Evolutionary conservation across 2,329 filamentous ascomycete genomes (phyloP), one percentile per base, ranked within the genome.

Genomic region (Colletotrichum scovillei): DNA sequence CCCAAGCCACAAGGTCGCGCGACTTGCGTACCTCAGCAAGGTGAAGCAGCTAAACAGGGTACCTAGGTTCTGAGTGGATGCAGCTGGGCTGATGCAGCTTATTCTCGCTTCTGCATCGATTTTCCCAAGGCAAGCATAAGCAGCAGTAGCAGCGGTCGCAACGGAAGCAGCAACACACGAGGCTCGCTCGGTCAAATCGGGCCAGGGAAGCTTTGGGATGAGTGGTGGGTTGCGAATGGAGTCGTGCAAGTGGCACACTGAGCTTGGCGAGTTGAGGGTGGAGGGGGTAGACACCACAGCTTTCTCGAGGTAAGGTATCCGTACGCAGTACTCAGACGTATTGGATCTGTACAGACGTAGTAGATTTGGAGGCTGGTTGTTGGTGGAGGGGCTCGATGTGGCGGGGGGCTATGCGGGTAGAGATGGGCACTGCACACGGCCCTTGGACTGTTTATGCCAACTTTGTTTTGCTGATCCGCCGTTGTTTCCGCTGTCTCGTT

Each of bases 31-130:
- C 49, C 69, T 72, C 32, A 72, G 64, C 52, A 56, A 28, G n/a
- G 62, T 26, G 62, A 64, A 30, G 22, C 60, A n/a, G 30, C 46
- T 16, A 58, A 57, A 42, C 28, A 68, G 64, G 65, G 52, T 35
- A 63, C 56, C 60, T 42, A 26, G 8, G 64, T 26, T 74, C 38
- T 74, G 63, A 63, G 72, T 67, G 68, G 72, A 38, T 57, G 56
- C 63, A 63, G 69, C 57, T 63, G 38, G 69, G 67, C 72, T 71
- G 62, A 72, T 72, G 72, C 69, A 63, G 72, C 68, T 72, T 74
- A 67, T 74, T 72, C 67, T 74, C 72, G 72, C 72, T 73, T 66
- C 67, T 62, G 70, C 70, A 70, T 57, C 62, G 60, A 70, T 66
- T 49, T 62, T 49, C 70, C 60, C 70, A 57, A 65, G 56, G 28